phyloP scores from a whole-genome alignment of 495 filamentous ascomycete genomes.

The Xylaria sp. region DNA sequence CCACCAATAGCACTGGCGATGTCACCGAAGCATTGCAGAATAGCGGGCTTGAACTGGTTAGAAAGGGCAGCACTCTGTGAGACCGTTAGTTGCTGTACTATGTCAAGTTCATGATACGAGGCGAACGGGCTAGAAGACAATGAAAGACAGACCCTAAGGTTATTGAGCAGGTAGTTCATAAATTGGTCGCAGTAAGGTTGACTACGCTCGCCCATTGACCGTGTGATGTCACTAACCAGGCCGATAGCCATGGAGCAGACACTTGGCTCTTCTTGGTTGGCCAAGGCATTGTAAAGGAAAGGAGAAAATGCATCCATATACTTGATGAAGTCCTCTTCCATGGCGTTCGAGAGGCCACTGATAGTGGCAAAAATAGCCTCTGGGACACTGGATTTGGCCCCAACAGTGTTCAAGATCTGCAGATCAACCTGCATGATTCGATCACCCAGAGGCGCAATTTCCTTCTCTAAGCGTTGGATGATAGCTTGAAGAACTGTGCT shows the following conservation, averaged over 20 bases:
- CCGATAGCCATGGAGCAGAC: constrained; percentile 98
- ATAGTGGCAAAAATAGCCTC: constrained; percentile 91
- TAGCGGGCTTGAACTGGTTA: constrained; percentile 97
- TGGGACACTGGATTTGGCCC: constrained; percentile 89
- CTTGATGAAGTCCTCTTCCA: constrained; percentile 90
- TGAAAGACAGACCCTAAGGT: constrained; percentile 72
- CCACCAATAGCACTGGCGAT: constrained; percentile 95
- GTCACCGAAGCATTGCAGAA: constrained; percentile 96
- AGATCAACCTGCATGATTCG: constrained; percentile 90
- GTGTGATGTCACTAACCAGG: constrained; percentile 92
- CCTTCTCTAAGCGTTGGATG: constrained; percentile 87
- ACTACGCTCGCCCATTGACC: constrained; percentile 85
- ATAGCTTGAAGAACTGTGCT: constrained; percentile 89
- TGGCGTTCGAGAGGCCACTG: constrained; percentile 81
- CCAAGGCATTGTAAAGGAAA: constrained; percentile 89
- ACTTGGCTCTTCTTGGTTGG: constrained; percentile 91
- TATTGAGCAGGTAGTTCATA: constrained; percentile 95
- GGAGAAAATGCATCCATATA: constrained; percentile 96
- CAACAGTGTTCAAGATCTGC: constrained; percentile 76
- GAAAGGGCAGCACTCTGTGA: constrained; percentile 71
- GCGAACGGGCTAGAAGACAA: not conserved
- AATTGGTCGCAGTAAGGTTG: constrained; percentile 95
- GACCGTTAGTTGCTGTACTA: constrained; percentile 40
- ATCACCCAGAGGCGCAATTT: constrained; percentile 89
- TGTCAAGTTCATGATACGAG: not conserved